These are phyloP conservation scores for Astragalus membranaceus DNA, from an alignment of 306 rosid species.

Conservation along the genomic window DNA sequence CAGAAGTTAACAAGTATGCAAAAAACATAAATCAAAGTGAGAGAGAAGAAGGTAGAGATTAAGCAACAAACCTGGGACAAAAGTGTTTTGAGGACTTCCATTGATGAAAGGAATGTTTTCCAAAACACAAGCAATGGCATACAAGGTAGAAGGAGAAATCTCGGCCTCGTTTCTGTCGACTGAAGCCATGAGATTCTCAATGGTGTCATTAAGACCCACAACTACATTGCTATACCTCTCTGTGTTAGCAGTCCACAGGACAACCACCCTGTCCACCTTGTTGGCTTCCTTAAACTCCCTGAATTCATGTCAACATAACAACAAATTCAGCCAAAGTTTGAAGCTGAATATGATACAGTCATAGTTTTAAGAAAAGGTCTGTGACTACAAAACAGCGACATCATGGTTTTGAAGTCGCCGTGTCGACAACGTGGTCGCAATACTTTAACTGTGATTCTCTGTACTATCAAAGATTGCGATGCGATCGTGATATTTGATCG, in stretches of 20 bases:
- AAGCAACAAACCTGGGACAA: conserved; percentile 68
- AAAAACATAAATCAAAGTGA: neutral
- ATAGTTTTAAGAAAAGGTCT: no score
- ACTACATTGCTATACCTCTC: conserved; percentile 86
- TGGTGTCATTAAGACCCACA: conserved; percentile 83
- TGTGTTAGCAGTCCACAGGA: conserved; percentile 98
- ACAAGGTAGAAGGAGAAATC: conserved; percentile 96
- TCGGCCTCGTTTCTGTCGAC: conserved; percentile 82
- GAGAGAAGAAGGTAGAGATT: neutral
- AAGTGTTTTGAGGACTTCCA: conserved; percentile 98
- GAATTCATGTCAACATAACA: neutral
- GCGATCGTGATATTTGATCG: no score
- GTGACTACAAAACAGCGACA: no score
- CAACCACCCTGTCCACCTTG: conserved; percentile 86
- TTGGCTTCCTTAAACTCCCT: conserved; percentile 86
- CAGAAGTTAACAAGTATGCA: neutral
- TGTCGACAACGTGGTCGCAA: no score
- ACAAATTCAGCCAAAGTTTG: neutral
- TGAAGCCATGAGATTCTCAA: conserved; percentile 68
- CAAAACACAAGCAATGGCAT: conserved; percentile 74
- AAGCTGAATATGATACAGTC: neutral
- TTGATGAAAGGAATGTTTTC: conserved; percentile 89
- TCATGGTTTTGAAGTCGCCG: no score
- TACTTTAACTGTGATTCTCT: no score
- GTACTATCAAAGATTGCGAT: no score